Evolutionary conservation across 2,329 filamentous ascomycete species (phyloP).

Genomic region (Colletotrichum sp.): DNA sequence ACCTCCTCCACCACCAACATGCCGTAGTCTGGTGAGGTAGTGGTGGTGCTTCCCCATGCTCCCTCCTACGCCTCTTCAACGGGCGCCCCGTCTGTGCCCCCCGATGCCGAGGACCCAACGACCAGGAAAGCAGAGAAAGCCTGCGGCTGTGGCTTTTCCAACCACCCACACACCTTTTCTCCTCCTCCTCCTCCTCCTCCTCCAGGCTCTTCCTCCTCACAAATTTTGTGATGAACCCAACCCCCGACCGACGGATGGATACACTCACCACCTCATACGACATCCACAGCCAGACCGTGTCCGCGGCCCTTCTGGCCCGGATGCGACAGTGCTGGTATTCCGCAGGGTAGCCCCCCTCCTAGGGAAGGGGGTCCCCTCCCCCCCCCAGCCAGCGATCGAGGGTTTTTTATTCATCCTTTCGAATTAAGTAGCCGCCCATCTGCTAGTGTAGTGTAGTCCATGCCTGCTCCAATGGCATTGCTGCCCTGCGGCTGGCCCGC

Average conservation of each 20-base stretch:
- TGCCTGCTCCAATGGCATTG: neutral
- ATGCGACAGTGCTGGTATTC: slow-evolving; percentile 1
- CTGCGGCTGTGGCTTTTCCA: slow-evolving; percentile 1
- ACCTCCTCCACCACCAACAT: neutral
- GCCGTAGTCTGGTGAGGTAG: neutral
- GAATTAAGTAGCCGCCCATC: neutral
- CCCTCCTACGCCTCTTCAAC: slow-evolving; percentile 2
- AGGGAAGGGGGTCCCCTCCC: neutral
- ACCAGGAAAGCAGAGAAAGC: neutral
- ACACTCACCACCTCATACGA: neutral
- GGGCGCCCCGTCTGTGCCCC: slow-evolving; percentile 3
- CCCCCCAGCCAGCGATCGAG: neutral
- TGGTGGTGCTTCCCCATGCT: neutral
- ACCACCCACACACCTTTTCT: neutral
- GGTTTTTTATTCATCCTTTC: neutral
- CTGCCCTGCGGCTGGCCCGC: neutral
- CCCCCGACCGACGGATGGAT: neutral
- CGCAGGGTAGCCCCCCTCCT: neutral
- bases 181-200: neutral
- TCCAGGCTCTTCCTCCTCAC: neutral
- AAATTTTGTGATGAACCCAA: neutral
- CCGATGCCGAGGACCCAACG: slow-evolving; percentile 2
- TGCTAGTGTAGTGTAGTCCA: neutral
- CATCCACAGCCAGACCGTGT: slow-evolving; percentile 18
- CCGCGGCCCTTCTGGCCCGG: slow-evolving; percentile 17